phyloP scores from a whole-genome alignment of 306 rosid genomes.

The Castanea sativa region DNA sequence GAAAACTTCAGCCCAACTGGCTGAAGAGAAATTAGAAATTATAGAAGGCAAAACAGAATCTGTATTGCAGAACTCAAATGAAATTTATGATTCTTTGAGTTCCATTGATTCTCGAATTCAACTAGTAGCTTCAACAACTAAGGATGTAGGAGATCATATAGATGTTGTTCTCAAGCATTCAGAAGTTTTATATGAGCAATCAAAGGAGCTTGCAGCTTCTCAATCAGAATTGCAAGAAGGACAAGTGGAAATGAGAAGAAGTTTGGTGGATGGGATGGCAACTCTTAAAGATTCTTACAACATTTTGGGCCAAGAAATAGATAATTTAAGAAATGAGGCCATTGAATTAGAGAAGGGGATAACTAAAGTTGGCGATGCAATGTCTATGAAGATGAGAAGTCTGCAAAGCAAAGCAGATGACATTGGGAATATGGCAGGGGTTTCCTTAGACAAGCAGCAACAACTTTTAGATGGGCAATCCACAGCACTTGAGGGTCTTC shows the following conservation, averaged over 20 bases:
- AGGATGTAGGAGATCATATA: conserved; percentile 52
- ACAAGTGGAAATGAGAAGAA: conserved; percentile 57
- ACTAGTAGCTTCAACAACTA: conserved; percentile 46
- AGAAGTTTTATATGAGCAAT: conserved; percentile 55
- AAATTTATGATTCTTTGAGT: conserved; percentile 47
- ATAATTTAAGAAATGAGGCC: conserved; percentile 53
- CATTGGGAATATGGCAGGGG: conserved; percentile 64
- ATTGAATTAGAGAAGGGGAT: conserved; percentile 60
- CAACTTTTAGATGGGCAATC: conserved; percentile 74
- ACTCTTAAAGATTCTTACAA: conserved; percentile 56
- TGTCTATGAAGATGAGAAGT: conserved; percentile 54
- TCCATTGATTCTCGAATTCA: conserved; percentile 42
- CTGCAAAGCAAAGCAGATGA: conserved; percentile 72
- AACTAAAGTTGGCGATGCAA: conserved; percentile 53
- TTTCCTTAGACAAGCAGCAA: conserved; percentile 74
- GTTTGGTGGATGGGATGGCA: conserved; percentile 54
- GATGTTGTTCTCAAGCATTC: conserved; percentile 51
- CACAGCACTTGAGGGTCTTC: conserved; percentile 54
- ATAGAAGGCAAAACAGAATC: conserved; percentile 54
- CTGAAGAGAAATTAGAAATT: conserved; percentile 57
- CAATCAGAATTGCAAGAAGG: conserved; percentile 61
- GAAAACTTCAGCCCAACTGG: conserved; percentile 59
- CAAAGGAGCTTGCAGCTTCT: conserved; percentile 52
- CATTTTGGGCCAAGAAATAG: conserved; percentile 57
- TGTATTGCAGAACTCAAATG: conserved; percentile 46